phyloP scores from a whole-genome alignment of 352 stramenopile genomes.

The Aphanomyces cochlioides region DNA sequence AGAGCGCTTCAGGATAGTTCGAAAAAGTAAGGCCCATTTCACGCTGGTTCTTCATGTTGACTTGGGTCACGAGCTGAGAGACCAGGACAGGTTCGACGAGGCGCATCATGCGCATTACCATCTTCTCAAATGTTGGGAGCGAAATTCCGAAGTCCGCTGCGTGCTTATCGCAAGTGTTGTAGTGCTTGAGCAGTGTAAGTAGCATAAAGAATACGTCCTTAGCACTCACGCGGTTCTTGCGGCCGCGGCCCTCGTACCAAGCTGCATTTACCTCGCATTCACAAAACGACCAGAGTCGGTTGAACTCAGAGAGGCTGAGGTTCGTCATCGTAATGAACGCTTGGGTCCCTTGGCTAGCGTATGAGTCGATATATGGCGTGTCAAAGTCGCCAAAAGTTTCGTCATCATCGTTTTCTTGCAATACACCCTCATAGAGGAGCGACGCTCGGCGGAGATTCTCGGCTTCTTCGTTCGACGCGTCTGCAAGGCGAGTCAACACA shows the following conservation, averaged over 20 bases:
- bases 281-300: not conserved
- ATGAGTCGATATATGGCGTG: not conserved
- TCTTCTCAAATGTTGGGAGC: constrained; percentile 2
- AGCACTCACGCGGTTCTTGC: not conserved
- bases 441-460: too few species aligned
- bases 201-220: constrained; percentile 7
- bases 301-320: not conserved
- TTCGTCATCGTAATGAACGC: constrained; percentile 3
- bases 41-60: not conserved
- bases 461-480: too few species aligned
- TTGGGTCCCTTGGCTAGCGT: not conserved
- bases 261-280: not conserved
- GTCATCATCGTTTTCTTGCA: too few species aligned
- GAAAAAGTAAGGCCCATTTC: not conserved
- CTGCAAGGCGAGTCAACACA: too few species aligned
- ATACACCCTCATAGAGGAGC: too few species aligned
- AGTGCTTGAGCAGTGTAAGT: not conserved
- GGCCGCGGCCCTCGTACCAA: not conserved
- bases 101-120: not conserved
- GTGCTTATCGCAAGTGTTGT: not conserved
- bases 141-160: not conserved
- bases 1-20: not conserved
- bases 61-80: not conserved
- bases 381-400: too few species aligned
- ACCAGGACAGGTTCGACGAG: not conserved